phyloP scores from a whole-genome alignment of 2,329 filamentous ascomycete genomes.

The Aspergillus glaucus region DNA sequence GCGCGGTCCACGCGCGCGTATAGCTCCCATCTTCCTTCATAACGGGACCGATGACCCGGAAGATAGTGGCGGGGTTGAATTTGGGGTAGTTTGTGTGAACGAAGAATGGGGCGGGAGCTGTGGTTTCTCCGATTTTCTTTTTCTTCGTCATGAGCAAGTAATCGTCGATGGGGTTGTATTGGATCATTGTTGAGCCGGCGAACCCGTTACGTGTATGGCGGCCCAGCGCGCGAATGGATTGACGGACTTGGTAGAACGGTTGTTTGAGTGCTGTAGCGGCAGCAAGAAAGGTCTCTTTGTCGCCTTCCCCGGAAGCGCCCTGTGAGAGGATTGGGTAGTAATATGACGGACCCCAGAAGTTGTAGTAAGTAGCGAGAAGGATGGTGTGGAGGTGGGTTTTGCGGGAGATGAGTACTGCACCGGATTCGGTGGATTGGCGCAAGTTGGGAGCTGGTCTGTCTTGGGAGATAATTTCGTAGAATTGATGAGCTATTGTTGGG shows the following conservation, averaged over 20 bases:
- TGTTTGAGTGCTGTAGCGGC: slow-evolving; percentile 37
- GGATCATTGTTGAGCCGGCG: slow-evolving; percentile 34
- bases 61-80: slow-evolving; percentile 34
- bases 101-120: slow-evolving; percentile 30
- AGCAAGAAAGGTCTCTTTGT: slow-evolving; percentile 47
- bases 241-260: slow-evolving; percentile 38
- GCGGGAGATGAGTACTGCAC: slow-evolving; percentile 43
- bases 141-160: slow-evolving; percentile 19
- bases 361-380: slow-evolving; percentile 45
- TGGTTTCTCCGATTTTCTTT: slow-evolving; percentile 20
- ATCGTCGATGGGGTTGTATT: slow-evolving; percentile 32
- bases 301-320: slow-evolving; percentile 44
- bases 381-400: slow-evolving; percentile 36
- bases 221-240: slow-evolving; percentile 29
- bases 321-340: slow-evolving; percentile 44
- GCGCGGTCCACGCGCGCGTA: slow-evolving; percentile 27
- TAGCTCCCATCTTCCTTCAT: slow-evolving; percentile 27
- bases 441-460: slow-evolving; percentile 15
- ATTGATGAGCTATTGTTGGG: slow-evolving; percentile 31
- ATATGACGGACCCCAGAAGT: slow-evolving; percentile 39
- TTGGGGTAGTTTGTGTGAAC: slow-evolving; percentile 37
- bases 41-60: slow-evolving; percentile 19
- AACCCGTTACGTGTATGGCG: slow-evolving; percentile 22
- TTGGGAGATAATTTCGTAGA: slow-evolving; percentile 32
- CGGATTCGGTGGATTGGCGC: slow-evolving; percentile 36